A percentile compares a stretch with the other conserved stretches of the same genome.
Evolutionary conservation across 495 filamentous ascomycete species (phyloP).

Genomic region (Astrothelium macrocarpum): DNA sequence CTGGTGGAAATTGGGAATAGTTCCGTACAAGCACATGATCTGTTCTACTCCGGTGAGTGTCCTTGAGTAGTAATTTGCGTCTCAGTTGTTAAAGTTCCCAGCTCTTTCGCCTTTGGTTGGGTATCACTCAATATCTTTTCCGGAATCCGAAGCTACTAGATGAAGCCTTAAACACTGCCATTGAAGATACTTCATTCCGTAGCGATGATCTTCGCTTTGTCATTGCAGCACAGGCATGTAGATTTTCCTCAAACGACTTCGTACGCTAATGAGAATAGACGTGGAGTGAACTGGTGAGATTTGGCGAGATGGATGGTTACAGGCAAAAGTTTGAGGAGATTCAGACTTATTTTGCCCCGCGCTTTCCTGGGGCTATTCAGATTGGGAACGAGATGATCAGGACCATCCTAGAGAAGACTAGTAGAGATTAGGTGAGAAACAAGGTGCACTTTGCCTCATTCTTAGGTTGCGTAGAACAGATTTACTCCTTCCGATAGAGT

Average conservation of each 20-base stretch:
- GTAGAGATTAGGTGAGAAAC: background rate
- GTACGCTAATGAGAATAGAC: slow-evolving; percentile 38
- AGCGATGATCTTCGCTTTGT: slow-evolving; percentile 94
- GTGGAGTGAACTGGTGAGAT: slow-evolving; percentile 86
- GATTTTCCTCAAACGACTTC: background rate
- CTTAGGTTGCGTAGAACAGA: background rate
- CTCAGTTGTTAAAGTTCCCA: slow-evolving; percentile 22
- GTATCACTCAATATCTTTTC: slow-evolving; percentile 94
- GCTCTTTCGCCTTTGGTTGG: slow-evolving; percentile 95
- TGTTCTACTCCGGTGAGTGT: slow-evolving; percentile 77
- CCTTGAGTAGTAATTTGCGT: background rate
- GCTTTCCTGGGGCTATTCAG: slow-evolving; percentile 73
- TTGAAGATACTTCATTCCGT: slow-evolving; percentile 79
- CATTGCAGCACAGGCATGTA: slow-evolving; percentile 71
- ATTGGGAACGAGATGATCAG: slow-evolving; percentile 96
- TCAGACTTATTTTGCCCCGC: slow-evolving; percentile 79
- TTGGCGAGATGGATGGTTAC: slow-evolving; percentile 87
- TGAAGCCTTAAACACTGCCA: slow-evolving; percentile 74
- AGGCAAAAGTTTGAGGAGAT: slow-evolving; percentile 79
- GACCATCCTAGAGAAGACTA: slow-evolving; percentile 78
- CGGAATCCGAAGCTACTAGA: slow-evolving; percentile 72
- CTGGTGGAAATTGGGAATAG: slow-evolving; percentile 86
- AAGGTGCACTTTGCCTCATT: too few species aligned
- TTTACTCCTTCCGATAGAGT: too few species aligned
- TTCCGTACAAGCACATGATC: slow-evolving; percentile 98